Conservation (phyloP, 2,329 filamentous ascomycete genomes). For the Acrocalymma vagum region DNA sequence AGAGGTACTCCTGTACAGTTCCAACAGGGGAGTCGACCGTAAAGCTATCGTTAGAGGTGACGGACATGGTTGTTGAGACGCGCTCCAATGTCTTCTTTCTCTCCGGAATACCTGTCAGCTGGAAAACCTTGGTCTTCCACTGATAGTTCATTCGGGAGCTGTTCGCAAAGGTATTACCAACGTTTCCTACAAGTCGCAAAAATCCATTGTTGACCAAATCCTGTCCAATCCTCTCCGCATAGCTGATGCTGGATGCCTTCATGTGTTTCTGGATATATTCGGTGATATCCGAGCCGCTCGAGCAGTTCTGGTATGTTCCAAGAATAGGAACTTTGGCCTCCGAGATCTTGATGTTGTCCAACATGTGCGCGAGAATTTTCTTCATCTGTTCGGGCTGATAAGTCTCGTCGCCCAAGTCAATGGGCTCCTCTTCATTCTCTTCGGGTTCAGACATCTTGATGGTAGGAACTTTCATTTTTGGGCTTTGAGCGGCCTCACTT, state of each 20-base stretch:
- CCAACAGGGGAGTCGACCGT: slow-evolving; percentile 82
- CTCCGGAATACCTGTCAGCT: slow-evolving; percentile 85
- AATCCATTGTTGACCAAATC: slow-evolving; percentile 88
- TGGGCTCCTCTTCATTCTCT: slow-evolving; percentile 76
- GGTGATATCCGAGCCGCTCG: slow-evolving; percentile 89
- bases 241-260: slow-evolving; percentile 82
- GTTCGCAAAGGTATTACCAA: slow-evolving; percentile 95
- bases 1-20: slow-evolving; percentile 86
- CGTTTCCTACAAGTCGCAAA: slow-evolving; percentile 88
- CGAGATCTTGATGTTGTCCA: slow-evolving; percentile 84
- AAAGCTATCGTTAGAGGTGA: slow-evolving; percentile 52
- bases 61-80: slow-evolving; percentile 73
- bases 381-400: slow-evolving; percentile 89
- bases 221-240: slow-evolving; percentile 94
- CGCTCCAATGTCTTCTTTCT: slow-evolving; percentile 79
- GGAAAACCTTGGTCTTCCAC: slow-evolving; percentile 92
- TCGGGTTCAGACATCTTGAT: slow-evolving; percentile 83
- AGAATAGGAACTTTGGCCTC: slow-evolving; percentile 96
- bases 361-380: slow-evolving; percentile 85
- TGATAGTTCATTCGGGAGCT: slow-evolving; percentile 98
- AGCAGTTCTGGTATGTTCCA: slow-evolving; percentile 93
- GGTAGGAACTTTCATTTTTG: slow-evolving; percentile 73
- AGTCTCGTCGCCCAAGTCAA: slow-evolving; percentile 89
- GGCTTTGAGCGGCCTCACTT: slow-evolving; percentile 57
- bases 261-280: slow-evolving; percentile 93